A percentile compares a stretch with the other conserved stretches of the same genome.
These are phyloP conservation scores for Eucalyptus pauciflora DNA, from an alignment of 345 rosid species.

Conservation along the genomic window DNA sequence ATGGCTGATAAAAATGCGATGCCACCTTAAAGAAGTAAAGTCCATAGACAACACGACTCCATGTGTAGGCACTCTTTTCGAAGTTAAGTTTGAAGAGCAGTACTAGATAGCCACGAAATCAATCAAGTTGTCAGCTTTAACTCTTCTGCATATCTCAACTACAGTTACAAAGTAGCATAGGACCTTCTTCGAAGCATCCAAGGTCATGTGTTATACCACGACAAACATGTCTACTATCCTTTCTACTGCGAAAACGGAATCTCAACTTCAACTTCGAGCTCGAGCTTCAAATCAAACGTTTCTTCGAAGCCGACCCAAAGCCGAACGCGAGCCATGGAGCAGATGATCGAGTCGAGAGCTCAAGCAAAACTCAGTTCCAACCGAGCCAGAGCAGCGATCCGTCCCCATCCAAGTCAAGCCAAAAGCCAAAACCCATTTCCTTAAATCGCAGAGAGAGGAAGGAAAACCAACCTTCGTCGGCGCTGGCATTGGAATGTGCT, in stretches of 20 bases:
- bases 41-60: not conserved
- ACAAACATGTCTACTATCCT: not conserved
- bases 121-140: not conserved
- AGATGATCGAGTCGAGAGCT: not conserved
- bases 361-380: not conserved
- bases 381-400: not conserved
- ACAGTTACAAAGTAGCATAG: not conserved
- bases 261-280: not conserved
- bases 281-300: not conserved
- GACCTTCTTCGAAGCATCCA: not conserved
- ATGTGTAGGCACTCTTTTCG: not conserved
- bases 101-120: not conserved
- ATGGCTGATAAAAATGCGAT: not conserved
- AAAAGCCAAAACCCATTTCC: not conserved
- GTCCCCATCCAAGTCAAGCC: not conserved
- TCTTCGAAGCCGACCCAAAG: not conserved
- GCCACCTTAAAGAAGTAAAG: not conserved
- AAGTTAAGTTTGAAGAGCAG: not conserved
- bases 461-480: conserved; percentile 34
- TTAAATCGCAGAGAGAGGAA: not conserved
- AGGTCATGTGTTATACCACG: not conserved
- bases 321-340: not conserved
- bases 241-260: not conserved
- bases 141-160: not conserved
- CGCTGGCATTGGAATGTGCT: conserved; percentile 20